Conservation (phyloP, 2,329 filamentous ascomycete genomes). For the Berkeleyomyces basicola region DNA sequence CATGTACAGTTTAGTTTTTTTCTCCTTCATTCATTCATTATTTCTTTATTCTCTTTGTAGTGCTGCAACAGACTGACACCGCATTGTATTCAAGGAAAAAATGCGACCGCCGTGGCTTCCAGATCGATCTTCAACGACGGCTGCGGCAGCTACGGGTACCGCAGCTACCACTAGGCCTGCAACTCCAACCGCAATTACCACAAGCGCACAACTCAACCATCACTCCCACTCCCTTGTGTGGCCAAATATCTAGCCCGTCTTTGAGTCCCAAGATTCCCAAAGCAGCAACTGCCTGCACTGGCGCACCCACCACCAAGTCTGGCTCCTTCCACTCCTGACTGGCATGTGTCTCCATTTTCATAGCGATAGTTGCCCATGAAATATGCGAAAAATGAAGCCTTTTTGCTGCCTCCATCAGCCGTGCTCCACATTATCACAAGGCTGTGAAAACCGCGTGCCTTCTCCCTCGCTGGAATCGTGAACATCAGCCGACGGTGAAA, state of each 20-base stretch:
- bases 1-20: background rate
- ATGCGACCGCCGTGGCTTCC: too few relatives aligned
- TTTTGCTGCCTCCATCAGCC: background rate
- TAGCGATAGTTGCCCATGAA: background rate
- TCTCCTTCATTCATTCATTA: background rate
- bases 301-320: background rate
- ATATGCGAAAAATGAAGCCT: background rate
- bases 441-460: background rate
- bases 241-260: background rate
- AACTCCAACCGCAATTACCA: too few relatives aligned
- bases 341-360: slow-evolving; percentile 10
- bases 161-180: too few relatives aligned
- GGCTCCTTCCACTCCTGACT: background rate
- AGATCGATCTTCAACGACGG: too few relatives aligned
- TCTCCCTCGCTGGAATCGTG: background rate
- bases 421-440: background rate
- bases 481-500: background rate
- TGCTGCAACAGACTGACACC: background rate
- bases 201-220: background rate
- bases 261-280: background rate
- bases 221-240: background rate
- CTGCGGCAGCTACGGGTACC: too few relatives aligned
- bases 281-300: background rate
- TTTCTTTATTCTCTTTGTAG: background rate
- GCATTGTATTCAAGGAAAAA: too few relatives aligned